Conservation (phyloP, 192 early-diverging fungal species). For the Allomyces arbusculus region DNA sequence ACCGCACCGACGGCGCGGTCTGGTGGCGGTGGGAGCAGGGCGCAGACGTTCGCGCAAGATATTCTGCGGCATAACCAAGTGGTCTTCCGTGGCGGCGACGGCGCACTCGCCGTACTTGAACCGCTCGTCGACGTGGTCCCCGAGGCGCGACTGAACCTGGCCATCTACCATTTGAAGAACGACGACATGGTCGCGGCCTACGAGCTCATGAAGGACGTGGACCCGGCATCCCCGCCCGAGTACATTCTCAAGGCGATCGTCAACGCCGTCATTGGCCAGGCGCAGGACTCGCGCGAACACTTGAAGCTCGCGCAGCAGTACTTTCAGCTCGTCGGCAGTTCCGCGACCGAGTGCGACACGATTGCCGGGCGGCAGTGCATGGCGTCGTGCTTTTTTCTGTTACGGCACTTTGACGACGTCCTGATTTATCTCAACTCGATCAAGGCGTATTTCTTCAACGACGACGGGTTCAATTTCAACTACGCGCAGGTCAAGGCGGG, state of each 20-base stretch:
- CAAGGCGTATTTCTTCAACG: constrained; percentile 47
- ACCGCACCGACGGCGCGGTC: background rate
- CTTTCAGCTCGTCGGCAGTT: constrained; percentile 38
- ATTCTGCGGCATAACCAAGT: constrained; percentile 11
- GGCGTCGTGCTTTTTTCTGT: constrained; percentile 37
- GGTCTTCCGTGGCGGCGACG: constrained; percentile 33
- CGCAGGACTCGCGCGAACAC: constrained; percentile 38
- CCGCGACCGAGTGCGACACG: constrained; percentile 38
- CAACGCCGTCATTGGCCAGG: constrained; percentile 35
- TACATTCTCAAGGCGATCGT: constrained; percentile 44
- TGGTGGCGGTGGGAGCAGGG: background rate
- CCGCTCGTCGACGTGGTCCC: constrained; percentile 33
- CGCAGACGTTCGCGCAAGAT: background rate
- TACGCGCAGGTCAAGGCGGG: constrained; percentile 40
- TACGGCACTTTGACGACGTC: constrained; percentile 43
- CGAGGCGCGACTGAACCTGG: constrained; percentile 35
- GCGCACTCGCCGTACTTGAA: constrained; percentile 33
- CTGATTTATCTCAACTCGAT: constrained; percentile 39
- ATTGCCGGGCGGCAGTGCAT: constrained; percentile 42
- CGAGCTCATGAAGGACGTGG: constrained; percentile 41
- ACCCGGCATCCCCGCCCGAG: constrained; percentile 34
- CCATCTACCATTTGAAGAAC: constrained; percentile 33
- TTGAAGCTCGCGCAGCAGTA: constrained; percentile 42
- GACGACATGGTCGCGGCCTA: constrained; percentile 34
- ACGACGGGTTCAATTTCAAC: constrained; percentile 44